A percentile compares a stretch with the other conserved stretches of the same genome.
Conservation (phyloP, 257 asterid species). For the Penstemon newberryi region DNA sequence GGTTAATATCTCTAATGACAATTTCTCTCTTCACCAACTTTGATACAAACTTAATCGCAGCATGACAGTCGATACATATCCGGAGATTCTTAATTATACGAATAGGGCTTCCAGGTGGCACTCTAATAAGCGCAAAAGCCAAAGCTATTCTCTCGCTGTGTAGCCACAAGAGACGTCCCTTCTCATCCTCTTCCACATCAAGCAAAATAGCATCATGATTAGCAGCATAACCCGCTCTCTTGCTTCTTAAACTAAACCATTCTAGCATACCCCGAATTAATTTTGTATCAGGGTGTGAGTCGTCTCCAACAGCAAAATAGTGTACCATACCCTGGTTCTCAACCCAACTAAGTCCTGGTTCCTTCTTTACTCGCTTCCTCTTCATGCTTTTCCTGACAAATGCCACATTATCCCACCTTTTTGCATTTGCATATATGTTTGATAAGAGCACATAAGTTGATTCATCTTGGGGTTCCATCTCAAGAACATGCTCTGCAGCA, state of each 20-base stretch:
- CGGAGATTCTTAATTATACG: constrained; percentile 69
- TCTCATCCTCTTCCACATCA: constrained; percentile 90
- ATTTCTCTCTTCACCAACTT: constrained; percentile 41
- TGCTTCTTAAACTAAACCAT: constrained; percentile 69
- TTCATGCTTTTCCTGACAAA: constrained; percentile 75
- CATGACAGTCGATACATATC: constrained; percentile 59
- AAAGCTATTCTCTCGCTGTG: constrained; percentile 93
- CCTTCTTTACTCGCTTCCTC: constrained; percentile 72
- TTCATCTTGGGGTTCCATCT: constrained; percentile 84
- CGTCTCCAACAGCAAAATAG: constrained; percentile 82
- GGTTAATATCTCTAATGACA: constrained; percentile 50
- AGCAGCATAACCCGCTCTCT: constrained; percentile 62
- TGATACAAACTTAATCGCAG: constrained; percentile 54
- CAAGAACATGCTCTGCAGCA: constrained; percentile 74
- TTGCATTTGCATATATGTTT: constrained; percentile 75
- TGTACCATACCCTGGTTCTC: constrained; percentile 75
- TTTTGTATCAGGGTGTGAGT: constrained; percentile 70
- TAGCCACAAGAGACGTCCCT: constrained; percentile 76
- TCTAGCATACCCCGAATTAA: constrained; percentile 78
- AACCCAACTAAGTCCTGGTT: constrained; percentile 95
- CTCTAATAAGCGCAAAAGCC: constrained; percentile 73
- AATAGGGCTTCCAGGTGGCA: constrained; percentile 66
- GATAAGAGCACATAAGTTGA: constrained; percentile 73
- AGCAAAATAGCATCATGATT: constrained; percentile 64
- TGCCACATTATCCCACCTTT: constrained; percentile 75